Base-by-base conservation (phyloP, 208 protist species). In the Leishmania guyanensis region DNA sequence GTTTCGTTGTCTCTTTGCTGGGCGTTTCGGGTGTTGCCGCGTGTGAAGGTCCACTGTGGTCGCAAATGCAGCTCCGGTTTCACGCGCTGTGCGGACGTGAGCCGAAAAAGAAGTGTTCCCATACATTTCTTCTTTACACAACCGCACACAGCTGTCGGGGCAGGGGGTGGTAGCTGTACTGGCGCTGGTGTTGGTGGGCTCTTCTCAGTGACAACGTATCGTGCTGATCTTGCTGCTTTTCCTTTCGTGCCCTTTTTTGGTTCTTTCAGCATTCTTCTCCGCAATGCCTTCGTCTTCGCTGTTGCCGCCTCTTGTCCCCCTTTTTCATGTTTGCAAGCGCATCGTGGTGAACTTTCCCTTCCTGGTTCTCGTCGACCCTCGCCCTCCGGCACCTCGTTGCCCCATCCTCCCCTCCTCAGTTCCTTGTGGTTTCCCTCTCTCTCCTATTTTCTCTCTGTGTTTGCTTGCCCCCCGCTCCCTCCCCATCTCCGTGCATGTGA, bases 41-140 rank as follows among this genome's bases (percentile, higher is more conserved):
- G 17, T 71, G 65, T 71, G 65, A 20, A 26, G 65, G 48, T 50
- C 36, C 20, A 48, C 65, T 43, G 65, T 14, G 14, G 14, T 71
- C 16, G 36, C 20, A n/a, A n/a, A 48, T n/a, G 36, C 65, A n/a
- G 48, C 48, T 48, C 6, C 65, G 65, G 65, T 14, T 9, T n/a
- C 39, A 71, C 14, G 39, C 14, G 36, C 65, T 71, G 17, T n/a
- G 8, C 65, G 14, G 20, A 22, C 36, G 65, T 43, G 20, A n/a
- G 39, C 65, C 5, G 26, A 22, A 17, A 48, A n/a, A 43, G 60
- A 2, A 17, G 29, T 51, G 69, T 56, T 43, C 65, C 46, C 70
- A 75, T 51, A 0, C 33, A 83, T 72, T 22, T 64, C 39, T 66
- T 50, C 29, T 66, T 85, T 39, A 71, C 66, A 69, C 33, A n/a